Evolutionary conservation across 2,329 filamentous ascomycete species (phyloP).

Genomic region (Rhynchosporium agropyri): DNA sequence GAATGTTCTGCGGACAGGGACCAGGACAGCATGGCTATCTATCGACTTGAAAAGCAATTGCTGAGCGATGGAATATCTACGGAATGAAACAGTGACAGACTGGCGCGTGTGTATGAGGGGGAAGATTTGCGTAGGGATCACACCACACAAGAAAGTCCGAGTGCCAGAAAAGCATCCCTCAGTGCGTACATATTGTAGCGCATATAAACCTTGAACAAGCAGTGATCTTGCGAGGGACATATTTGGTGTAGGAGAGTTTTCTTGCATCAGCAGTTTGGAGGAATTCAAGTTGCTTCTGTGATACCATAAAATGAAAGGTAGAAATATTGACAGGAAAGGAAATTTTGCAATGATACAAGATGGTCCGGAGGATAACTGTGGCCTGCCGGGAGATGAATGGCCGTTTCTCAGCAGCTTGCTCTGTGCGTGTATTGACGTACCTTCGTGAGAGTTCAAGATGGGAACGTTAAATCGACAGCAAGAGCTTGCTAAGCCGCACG

Average conservation of each 20-base stretch:
- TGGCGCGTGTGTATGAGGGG: background rate
- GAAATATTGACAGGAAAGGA: background rate
- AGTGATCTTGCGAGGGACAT: background rate
- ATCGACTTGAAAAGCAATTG: background rate
- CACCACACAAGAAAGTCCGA: background rate
- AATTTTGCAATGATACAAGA: background rate
- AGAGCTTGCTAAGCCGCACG: too few species aligned
- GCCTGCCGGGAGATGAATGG: too few species aligned
- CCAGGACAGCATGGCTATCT: background rate
- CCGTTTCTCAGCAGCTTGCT: too few species aligned
- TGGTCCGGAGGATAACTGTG: too few species aligned
- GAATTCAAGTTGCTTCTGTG: background rate
- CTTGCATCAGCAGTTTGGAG: background rate
- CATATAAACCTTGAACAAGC: too few species aligned
- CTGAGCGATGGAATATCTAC: background rate
- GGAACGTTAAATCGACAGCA: too few species aligned
- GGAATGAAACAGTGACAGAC: conserved; percentile 7
- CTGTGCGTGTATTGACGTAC: too few species aligned
- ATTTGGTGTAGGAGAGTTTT: background rate
- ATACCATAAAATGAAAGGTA: background rate
- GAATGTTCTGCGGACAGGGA: background rate
- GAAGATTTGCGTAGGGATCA: background rate
- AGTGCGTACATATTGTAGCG: background rate
- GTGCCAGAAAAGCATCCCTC: background rate
- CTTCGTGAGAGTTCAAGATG: too few species aligned